A percentile compares a stretch with the other conserved stretches of the same genome.
These are phyloP conservation scores for Dothistroma septosporum DNA, from an alignment of 2,329 filamentous ascomycete genomes.

Conservation along the genomic window DNA sequence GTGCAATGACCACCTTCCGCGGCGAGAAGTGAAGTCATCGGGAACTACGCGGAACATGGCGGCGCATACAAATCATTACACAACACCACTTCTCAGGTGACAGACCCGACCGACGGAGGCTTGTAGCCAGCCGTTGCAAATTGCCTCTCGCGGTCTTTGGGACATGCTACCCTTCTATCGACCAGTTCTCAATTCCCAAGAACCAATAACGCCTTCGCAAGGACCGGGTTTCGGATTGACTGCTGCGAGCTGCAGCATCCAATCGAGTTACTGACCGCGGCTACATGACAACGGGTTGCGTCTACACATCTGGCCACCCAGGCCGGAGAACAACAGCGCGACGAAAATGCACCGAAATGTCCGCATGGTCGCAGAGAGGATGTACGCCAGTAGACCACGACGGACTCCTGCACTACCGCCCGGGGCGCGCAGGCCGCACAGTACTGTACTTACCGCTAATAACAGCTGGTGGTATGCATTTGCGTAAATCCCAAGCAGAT, in stretches of 20 bases:
- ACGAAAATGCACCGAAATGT: neutral
- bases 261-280: neutral
- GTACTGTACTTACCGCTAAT: neutral
- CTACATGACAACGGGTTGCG: neutral
- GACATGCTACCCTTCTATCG: neutral
- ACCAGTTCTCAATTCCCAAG: neutral
- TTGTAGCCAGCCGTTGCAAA: neutral
- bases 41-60: neutral
- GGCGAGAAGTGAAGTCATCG: neutral
- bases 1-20: neutral
- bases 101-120: neutral
- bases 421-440: neutral
- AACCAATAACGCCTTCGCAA: neutral
- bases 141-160: neutral
- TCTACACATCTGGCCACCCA: neutral
- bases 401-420: neutral
- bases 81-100: neutral
- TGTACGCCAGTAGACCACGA: neutral
- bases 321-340: neutral
- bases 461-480: neutral
- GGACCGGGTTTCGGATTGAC: neutral
- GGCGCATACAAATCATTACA: neutral
- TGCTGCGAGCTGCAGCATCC: neutral
- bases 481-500: neutral
- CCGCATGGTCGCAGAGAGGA: neutral